These are phyloP conservation scores for Fusarium vanettenii DNA, from an alignment of 2,329 filamentous ascomycete genomes.

Conservation along the genomic window DNA sequence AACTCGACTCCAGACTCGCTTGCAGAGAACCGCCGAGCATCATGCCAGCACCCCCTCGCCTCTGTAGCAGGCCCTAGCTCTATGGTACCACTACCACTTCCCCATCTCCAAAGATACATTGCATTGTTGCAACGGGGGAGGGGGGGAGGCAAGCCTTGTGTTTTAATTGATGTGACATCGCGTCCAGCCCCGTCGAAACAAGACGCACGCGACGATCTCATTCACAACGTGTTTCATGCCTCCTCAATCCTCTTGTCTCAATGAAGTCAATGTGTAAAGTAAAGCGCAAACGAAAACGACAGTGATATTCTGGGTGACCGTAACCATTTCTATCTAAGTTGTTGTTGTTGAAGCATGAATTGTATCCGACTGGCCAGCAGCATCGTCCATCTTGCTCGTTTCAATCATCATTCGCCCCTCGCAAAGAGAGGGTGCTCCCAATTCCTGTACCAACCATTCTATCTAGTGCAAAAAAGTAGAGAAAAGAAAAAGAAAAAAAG, in stretches of 20 bases:
- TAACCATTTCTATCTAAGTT: slow-evolving; percentile 43
- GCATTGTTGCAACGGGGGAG: slow-evolving; percentile 30
- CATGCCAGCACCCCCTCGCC: slow-evolving; percentile 10
- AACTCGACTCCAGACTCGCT: slow-evolving; percentile 7
- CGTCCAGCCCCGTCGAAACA: slow-evolving; percentile 32
- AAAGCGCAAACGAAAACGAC: slow-evolving; percentile 18
- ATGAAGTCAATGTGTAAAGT: neutral
- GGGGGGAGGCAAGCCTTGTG: slow-evolving; percentile 14
- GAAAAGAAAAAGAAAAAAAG: slow-evolving; percentile 1
- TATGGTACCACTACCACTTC: slow-evolving; percentile 32
- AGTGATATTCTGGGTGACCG: slow-evolving; percentile 37
- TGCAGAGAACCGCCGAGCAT: slow-evolving; percentile 32
- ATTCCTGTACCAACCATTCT: slow-evolving; percentile 39
- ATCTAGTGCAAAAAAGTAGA: slow-evolving; percentile 35
- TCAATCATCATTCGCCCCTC: slow-evolving; percentile 42
- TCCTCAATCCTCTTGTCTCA: neutral
- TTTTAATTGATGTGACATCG: slow-evolving; percentile 41
- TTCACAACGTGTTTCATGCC: slow-evolving; percentile 33
- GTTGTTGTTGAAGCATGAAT: slow-evolving; percentile 27
- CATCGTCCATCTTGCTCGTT: slow-evolving; percentile 45
- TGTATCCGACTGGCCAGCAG: slow-evolving; percentile 44
- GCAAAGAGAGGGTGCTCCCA: slow-evolving; percentile 32
- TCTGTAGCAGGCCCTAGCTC: slow-evolving; percentile 11
- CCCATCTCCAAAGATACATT: slow-evolving; percentile 34
- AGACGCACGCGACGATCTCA: slow-evolving; percentile 30